Base-by-base conservation (phyloP, 441 rosid species). In the Adansonia rubrostipa region DNA sequence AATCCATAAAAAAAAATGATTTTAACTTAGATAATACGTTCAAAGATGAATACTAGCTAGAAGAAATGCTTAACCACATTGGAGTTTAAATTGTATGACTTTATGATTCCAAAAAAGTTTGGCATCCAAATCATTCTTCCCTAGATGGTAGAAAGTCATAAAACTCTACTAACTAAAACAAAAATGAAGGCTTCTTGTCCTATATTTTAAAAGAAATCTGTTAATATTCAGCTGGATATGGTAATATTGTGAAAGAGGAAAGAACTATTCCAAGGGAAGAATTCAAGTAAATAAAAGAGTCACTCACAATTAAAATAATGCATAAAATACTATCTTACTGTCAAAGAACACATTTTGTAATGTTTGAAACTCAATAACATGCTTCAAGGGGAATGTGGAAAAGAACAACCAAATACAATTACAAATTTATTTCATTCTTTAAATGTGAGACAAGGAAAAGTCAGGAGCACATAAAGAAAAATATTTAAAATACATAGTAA, bases 41-140 rank as follows among this genome's bases (percentile, higher is more conserved):
- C 76, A 19, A n/a, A 72, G 28, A 72, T 72, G 51, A 72, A 72
- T n/a, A 40, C 51, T 19, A 56, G 11, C 17, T 36, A 56, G 51
- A 72, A 40, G 51, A 72, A 72, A 72, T n/a, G 20, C 64, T 72
- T 72, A 56, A 56, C 56, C 64, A 54, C 63, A 72, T 17, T 54
- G 33, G 33, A 72, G 50, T 54, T 54, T 50, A 17, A 71, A 54
- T 33, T 2, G 44, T 5, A 17, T 2, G 48, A 72, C 11, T 33
- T 20, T 36, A 56, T 17, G 64, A 72, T 56, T 72, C 74, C 54
- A 36, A 56, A 36, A 3, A 72, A 72, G 22, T 72, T 72, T 36
- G 64, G 50, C 50, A 72, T 22, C 64, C 33, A 72, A 54, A 72
- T 17, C 15, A 72, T 40, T 56, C 64, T 60, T 72, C 48, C 64